Evolutionary conservation across 768 basidiomycete species (phyloP).

Genomic region (Lentinula detonsa): DNA sequence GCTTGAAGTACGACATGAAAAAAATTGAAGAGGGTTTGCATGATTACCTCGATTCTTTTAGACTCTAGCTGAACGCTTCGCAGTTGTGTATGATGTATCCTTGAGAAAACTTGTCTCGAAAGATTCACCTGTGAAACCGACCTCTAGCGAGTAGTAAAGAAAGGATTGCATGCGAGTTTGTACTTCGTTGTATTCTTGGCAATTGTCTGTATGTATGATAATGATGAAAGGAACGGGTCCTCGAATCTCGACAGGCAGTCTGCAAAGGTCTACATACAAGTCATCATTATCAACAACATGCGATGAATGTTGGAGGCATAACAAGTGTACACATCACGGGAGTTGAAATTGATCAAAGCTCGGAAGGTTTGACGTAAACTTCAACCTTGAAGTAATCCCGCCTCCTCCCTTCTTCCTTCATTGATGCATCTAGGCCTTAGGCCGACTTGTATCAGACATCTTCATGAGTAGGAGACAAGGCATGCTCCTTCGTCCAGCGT

Average conservation of each 20-base stretch:
- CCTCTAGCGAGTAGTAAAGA: background rate
- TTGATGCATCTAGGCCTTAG: conserved; percentile 6
- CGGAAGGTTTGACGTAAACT: conserved; percentile 1
- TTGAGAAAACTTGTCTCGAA: conserved; percentile 49
- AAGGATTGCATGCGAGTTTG: background rate
- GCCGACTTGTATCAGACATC: conserved; percentile 1
- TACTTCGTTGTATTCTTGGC: background rate
- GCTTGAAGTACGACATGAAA: conserved; percentile 82
- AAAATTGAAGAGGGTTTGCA: conserved; percentile 78
- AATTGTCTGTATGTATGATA: background rate
- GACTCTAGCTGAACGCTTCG: conserved; percentile 2
- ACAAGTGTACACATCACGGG: conserved; percentile 3
- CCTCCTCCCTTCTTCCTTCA: background rate
- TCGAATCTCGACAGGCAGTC: too few relatives aligned
- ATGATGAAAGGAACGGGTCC: background rate
- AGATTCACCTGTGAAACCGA: conserved; percentile 4
- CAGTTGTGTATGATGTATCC: conserved; percentile 85
- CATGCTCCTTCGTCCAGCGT: conserved; percentile 55
- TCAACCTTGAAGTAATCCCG: conserved; percentile 2
- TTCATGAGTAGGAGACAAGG: conserved; percentile 66
- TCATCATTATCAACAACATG: too few relatives aligned
- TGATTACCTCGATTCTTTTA: background rate
- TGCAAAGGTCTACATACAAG: background rate
- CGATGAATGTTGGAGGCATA: background rate
- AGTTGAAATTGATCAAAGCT: conserved; percentile 4